Evolutionary conservation across 805 yeast species (phyloP), one percentile per base, ranked within the genome.

Genomic region (Lachancea fermentati): DNA sequence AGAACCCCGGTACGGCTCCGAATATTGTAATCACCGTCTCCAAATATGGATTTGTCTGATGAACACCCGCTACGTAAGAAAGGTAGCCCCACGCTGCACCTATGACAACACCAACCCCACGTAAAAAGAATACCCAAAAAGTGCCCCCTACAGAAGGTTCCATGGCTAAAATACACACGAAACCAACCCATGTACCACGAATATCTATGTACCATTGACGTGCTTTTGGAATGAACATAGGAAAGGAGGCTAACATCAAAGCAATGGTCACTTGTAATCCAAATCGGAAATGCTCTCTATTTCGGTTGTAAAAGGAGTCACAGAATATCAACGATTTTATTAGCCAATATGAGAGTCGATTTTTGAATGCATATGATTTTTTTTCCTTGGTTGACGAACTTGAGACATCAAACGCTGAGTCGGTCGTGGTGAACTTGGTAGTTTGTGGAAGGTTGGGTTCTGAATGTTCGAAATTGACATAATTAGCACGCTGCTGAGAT

Each of bases 111-210:
- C 78, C 78, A 13, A 72, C 67, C 8, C 68, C 67, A 50, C 79
- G 65, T 1, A 71, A 47, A 35, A 73, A 64, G 45, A 70, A 69
- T 3, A 69, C 71, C 61, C 66, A 69, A 36, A 71, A 65, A 1
- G 78, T 71, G 13, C 68, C 71, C 11, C 79, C 79, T 12, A 73
- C 66, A 4, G 75, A 69, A 0, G 76, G 73, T 45, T 74, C 79
- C 19, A 73, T 41, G 17, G 71, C 72, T 34, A 74, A 50, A 24
- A 69, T 68, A 45, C 75, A 72, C 4, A 72, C 75, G 58, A 74
- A 74, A 19, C 78, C 78, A 5, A 72, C 66, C 79, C 79, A 74
- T 1, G 72, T 57, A 31, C 78, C 78, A 44, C 71, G 64, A 24
- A 67, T 63, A 13, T 65, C 62, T n/a, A 55, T 55, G 45, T 72